Evolutionary conservation across 768 basidiomycete genomes (phyloP).

Genomic region (Tulasnella sp.): DNA sequence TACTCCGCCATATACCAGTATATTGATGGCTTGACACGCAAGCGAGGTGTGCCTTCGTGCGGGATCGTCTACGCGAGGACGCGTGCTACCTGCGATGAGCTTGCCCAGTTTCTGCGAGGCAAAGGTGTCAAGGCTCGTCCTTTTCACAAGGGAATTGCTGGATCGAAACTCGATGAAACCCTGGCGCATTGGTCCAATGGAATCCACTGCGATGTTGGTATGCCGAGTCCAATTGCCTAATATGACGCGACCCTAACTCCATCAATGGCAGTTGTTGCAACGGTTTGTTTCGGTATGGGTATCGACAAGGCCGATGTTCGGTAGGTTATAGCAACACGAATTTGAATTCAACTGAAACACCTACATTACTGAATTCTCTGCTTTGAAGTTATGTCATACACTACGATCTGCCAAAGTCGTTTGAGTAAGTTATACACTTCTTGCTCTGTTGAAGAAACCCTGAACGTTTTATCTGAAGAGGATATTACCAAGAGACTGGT

Average conservation of each 20-base stretch:
- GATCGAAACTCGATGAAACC: slow-evolving; percentile 38
- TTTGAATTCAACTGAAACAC: too few species aligned
- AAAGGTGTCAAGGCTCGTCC: slow-evolving; percentile 56
- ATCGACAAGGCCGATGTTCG: slow-evolving; percentile 74
- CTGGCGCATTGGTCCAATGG: slow-evolving; percentile 46
- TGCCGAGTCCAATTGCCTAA: slow-evolving; percentile 31
- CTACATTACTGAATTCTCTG: neutral
- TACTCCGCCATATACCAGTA: slow-evolving; percentile 57
- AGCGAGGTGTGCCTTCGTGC: slow-evolving; percentile 46
- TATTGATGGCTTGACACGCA: slow-evolving; percentile 46
- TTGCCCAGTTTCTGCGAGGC: slow-evolving; percentile 48
- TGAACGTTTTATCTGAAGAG: slow-evolving; percentile 27
- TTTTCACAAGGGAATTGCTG: slow-evolving; percentile 60
- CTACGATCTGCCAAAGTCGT: slow-evolving; percentile 68
- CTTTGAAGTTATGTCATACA: slow-evolving; percentile 58
- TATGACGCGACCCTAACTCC: neutral
- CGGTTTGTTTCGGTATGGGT: slow-evolving; percentile 76
- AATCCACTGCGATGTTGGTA: slow-evolving; percentile 49
- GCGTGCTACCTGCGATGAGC: slow-evolving; percentile 49
- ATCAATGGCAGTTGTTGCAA: slow-evolving; percentile 49
- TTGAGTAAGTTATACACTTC: slow-evolving; percentile 44
- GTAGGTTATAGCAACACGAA: slow-evolving; percentile 19
- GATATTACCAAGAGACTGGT: slow-evolving; percentile 84
- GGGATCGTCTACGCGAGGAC: slow-evolving; percentile 73
- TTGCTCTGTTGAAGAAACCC: neutral